These are phyloP conservation scores for Rheum nobile DNA, from an alignment of 148 eudicot species.

Conservation along the genomic window DNA sequence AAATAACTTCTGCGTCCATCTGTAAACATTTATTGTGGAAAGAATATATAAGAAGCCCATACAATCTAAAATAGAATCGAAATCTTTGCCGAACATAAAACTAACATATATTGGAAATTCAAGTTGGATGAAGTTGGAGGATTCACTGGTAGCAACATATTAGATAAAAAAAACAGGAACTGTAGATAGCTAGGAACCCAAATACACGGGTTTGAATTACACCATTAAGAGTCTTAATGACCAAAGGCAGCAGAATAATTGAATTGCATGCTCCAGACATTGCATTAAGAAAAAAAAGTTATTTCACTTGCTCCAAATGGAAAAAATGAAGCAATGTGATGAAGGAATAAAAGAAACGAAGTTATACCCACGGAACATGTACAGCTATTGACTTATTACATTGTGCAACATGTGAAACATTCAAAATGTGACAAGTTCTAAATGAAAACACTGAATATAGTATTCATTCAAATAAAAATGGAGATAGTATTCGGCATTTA, in stretches of 20 bases:
- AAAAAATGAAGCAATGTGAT: background rate
- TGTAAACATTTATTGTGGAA: constrained; percentile 19
- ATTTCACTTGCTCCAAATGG: background rate
- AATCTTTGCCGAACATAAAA: background rate
- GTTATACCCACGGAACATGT: background rate
- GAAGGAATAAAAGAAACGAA: background rate
- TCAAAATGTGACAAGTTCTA: background rate
- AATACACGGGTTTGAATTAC: background rate
- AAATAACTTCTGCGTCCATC: constrained; percentile 99
- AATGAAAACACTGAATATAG: background rate
- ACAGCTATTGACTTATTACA: background rate
- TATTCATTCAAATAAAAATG: background rate
- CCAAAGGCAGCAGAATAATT: background rate
- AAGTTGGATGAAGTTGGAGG: background rate
- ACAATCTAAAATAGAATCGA: background rate
- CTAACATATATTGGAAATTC: background rate
- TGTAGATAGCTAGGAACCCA: background rate
- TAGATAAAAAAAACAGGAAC: background rate
- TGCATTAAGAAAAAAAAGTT: background rate
- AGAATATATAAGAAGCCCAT: background rate
- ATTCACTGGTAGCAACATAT: background rate
- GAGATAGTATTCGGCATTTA: background rate
- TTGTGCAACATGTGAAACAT: background rate
- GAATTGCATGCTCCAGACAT: background rate
- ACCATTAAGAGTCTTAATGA: background rate